Conservation (phyloP, 2,329 filamentous ascomycete species). For the Ceratocystis alfenasii region DNA sequence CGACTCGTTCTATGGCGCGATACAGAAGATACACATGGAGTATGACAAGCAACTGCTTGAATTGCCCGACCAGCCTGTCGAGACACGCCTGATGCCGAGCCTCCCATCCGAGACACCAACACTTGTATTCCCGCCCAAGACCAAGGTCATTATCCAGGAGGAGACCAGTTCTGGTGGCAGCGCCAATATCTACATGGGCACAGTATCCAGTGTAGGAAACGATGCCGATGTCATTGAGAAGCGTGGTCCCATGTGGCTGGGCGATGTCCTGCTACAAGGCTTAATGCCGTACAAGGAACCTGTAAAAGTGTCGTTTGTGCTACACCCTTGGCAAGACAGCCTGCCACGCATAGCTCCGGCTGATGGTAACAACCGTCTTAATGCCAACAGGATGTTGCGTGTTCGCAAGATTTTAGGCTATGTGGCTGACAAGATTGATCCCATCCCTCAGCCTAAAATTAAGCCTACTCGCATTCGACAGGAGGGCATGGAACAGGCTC, state of each 20-base stretch:
- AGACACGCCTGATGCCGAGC: conserved; percentile 56
- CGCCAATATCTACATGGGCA: conserved; percentile 84
- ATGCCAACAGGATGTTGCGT: conserved; percentile 91
- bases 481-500: background rate
- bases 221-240: conserved; percentile 78
- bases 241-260: conserved; percentile 81
- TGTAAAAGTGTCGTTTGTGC: conserved; percentile 86
- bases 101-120: conserved; percentile 63
- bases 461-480: background rate
- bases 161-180: conserved; percentile 52
- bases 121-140: conserved; percentile 56
- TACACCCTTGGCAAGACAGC: conserved; percentile 66
- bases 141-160: conserved; percentile 57
- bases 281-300: conserved; percentile 76
- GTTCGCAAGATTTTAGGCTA: conserved; percentile 91
- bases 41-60: conserved; percentile 58
- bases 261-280: conserved; percentile 76
- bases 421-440: conserved; percentile 81
- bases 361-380: conserved; percentile 80
- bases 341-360: conserved; percentile 62
- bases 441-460: conserved; percentile 32
- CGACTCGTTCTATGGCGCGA: conserved; percentile 58
- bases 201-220: conserved; percentile 61
- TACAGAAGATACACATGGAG: conserved; percentile 60
- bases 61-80: conserved; percentile 41